These are phyloP conservation scores for Boletus vinaceobasis DNA, from an alignment of 768 basidiomycete genomes.

Conservation along the genomic window DNA sequence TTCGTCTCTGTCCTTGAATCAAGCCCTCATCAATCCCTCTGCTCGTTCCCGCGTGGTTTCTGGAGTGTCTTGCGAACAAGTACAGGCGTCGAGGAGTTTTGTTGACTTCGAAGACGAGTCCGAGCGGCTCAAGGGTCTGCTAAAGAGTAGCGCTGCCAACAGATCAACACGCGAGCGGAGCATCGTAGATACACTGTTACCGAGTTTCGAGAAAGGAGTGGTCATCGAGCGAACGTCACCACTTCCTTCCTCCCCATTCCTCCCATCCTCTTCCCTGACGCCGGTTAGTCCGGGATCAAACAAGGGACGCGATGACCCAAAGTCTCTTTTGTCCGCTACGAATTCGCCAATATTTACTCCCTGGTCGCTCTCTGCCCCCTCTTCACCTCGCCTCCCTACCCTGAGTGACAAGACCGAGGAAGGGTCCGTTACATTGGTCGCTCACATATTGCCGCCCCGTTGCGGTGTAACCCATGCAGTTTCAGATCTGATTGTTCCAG, in stretches of 20 bases:
- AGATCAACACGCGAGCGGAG: slow-evolving; percentile 26
- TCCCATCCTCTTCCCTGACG: neutral
- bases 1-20: slow-evolving; percentile 34
- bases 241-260: slow-evolving; percentile 13
- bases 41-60: slow-evolving; percentile 64
- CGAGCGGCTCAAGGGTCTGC: slow-evolving; percentile 68
- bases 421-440: slow-evolving; percentile 20
- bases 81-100: slow-evolving; percentile 73
- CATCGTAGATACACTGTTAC: slow-evolving; percentile 31
- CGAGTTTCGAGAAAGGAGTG: slow-evolving; percentile 29
- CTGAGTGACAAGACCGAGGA: slow-evolving; percentile 15
- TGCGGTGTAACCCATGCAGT: slow-evolving; percentile 40
- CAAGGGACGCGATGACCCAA: slow-evolving; percentile 33
- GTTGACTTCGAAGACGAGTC: slow-evolving; percentile 83
- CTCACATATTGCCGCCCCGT: slow-evolving; percentile 46
- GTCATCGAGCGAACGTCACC: slow-evolving; percentile 22
- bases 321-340: slow-evolving; percentile 44
- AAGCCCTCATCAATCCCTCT: slow-evolving; percentile 50
- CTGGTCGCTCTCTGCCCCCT: slow-evolving; percentile 35
- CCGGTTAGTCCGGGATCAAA: slow-evolving; percentile 14
- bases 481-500: slow-evolving; percentile 44
- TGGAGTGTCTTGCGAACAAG: slow-evolving; percentile 65
- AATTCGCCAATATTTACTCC: slow-evolving; percentile 43
- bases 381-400: slow-evolving; percentile 27
- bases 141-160: slow-evolving; percentile 52